These are phyloP conservation scores for Sextonia rubra DNA, from an alignment of 164 flowering plant genomes.

Conservation along the genomic window DNA sequence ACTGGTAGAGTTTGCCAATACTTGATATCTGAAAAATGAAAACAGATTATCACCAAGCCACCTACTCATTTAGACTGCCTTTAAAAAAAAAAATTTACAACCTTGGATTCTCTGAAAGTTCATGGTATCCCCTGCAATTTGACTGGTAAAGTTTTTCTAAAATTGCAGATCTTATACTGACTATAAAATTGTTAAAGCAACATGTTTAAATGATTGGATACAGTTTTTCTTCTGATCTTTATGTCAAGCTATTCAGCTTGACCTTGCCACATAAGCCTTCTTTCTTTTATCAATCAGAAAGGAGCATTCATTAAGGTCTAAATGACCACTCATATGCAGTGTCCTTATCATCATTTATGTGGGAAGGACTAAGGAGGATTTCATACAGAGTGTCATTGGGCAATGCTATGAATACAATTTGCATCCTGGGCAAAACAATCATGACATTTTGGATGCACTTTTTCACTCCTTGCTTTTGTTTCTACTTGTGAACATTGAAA, in stretches of 20 bases:
- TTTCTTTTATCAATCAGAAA: too few species aligned
- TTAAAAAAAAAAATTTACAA: too few species aligned
- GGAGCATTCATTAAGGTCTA: not conserved
- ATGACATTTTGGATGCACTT: not conserved
- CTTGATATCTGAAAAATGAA: too few species aligned
- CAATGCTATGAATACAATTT: not conserved
- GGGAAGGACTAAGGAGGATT: not conserved
- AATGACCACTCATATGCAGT: not conserved
- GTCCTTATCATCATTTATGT: not conserved
- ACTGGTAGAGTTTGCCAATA: too few species aligned
- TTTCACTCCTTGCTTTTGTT: not conserved
- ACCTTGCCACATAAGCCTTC: not conserved
- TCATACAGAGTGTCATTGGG: not conserved
- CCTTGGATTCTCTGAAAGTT: too few species aligned
- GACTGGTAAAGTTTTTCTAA: too few species aligned
- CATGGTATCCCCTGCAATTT: too few species aligned
- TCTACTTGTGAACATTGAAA: constrained; percentile 16
- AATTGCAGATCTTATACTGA: too few species aligned
- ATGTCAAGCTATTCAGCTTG: not conserved
- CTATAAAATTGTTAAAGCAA: too few species aligned
- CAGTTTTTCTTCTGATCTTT: not conserved
- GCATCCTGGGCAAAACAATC: not conserved
- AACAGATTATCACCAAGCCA: too few species aligned
- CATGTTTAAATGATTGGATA: not conserved
- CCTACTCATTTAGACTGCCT: too few species aligned